Evolutionary conservation across 305 asterid genomes (phyloP).

Genomic region (Coffea humblotiana): DNA sequence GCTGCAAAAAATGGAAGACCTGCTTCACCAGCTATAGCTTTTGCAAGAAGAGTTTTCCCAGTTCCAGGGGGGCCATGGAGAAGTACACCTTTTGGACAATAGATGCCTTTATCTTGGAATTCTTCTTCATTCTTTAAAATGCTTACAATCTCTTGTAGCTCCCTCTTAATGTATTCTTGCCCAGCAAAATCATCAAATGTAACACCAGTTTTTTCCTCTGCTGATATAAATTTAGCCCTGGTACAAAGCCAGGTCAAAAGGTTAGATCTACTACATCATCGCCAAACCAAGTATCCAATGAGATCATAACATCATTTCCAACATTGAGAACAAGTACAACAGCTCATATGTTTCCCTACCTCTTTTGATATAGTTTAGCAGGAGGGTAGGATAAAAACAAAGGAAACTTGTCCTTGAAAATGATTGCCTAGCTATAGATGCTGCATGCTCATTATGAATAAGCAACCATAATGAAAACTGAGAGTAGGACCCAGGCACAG

Average conservation of each 20-base stretch:
- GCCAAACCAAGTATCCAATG: neutral
- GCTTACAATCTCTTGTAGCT: conserved; percentile 90
- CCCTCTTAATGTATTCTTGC: conserved; percentile 98
- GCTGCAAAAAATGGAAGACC: conserved; percentile 98
- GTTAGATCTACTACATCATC: neutral
- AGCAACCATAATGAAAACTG: neutral
- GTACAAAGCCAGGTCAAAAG: conserved; percentile 27
- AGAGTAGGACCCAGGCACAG: neutral
- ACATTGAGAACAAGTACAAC: neutral
- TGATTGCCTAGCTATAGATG: neutral
- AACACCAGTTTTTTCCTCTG: conserved; percentile 95
- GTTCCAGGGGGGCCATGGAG: conserved; percentile 99
- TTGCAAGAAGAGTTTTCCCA: conserved; percentile 98
- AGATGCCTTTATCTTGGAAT: conserved; percentile 89
- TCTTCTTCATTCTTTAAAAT: conserved; percentile 92
- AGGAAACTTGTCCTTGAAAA: neutral
- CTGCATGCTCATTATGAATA: neutral
- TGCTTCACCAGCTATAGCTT: conserved; percentile 99
- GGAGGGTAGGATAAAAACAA: neutral
- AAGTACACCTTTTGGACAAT: conserved; percentile 99
- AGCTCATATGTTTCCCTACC: neutral
- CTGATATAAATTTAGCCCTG: conserved; percentile 97
- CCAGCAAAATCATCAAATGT: conserved; percentile 99
- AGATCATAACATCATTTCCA: conserved; percentile 2
- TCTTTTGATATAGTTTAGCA: neutral